Conservation (phyloP, 2,329 filamentous ascomycete species). For the Laburnicola sp. region DNA sequence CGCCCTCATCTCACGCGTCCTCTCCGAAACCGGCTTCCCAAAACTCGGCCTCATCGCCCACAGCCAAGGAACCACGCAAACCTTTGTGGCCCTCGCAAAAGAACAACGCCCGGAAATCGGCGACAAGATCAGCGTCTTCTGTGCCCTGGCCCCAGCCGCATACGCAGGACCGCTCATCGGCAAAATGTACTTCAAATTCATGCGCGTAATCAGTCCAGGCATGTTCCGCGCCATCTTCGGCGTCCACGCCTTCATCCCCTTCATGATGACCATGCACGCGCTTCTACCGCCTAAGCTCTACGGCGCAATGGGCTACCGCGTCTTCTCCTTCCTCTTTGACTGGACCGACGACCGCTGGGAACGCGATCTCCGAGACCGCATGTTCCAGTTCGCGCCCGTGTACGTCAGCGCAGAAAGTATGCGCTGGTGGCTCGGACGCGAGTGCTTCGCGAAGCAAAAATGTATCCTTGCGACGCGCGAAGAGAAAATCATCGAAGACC, state of each 20-base stretch:
- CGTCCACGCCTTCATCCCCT: conserved; percentile 88
- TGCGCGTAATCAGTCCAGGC: conserved; percentile 74
- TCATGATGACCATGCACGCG: conserved; percentile 85
- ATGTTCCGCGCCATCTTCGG: conserved; percentile 84
- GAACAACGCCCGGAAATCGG: conserved; percentile 86
- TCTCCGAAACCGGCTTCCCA: conserved; percentile 78
- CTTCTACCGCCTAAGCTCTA: conserved; percentile 69
- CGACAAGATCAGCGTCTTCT: conserved; percentile 83
- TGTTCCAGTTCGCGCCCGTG: conserved; percentile 91
- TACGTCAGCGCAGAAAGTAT: conserved; percentile 89
- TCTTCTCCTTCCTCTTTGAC: conserved; percentile 86
- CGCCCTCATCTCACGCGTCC: conserved; percentile 76
- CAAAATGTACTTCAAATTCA: conserved; percentile 90
- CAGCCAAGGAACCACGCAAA: conserved; percentile 88
- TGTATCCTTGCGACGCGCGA: conserved; percentile 84
- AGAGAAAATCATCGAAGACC: conserved; percentile 65
- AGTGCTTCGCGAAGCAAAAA: conserved; percentile 82
- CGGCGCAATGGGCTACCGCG: conserved; percentile 80
- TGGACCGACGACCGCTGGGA: conserved; percentile 90
- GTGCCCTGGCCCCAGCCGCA: conserved; percentile 84
- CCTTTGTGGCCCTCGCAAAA: conserved; percentile 84
- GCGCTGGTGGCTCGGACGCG: conserved; percentile 91
- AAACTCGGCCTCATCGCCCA: conserved; percentile 85
- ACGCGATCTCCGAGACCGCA: conserved; percentile 71
- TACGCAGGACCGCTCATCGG: conserved; percentile 86